Evolutionary conservation across 1,284 basidiomycete species (phyloP), one percentile per base, ranked within the genome.

Genomic region (Microbotryomycetes sp.): DNA sequence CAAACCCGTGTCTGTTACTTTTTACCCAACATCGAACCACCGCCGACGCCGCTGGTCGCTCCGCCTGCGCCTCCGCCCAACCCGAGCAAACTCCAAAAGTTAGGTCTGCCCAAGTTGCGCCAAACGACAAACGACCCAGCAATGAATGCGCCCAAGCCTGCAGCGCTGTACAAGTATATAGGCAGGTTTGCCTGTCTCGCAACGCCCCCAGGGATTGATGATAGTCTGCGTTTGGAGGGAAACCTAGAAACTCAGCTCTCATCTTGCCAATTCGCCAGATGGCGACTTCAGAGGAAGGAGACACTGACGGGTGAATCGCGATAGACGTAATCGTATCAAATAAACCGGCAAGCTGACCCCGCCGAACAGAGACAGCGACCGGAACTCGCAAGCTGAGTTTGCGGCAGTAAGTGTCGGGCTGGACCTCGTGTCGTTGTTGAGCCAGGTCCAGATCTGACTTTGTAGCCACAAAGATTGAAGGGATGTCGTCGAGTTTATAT

Each of bases 401-500:
- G 71, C 91, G 81, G 74, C 90, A 92, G 76, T 98, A 98, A 15
- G 93, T 90, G 73, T 97, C 94, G 45, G 94, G 94, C 76, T 98
- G 94, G 16, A 97, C 93, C 79, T 97, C 93, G 75, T 97, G 93
- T 73, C 94, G 81, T 87, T 92, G 74, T 72, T 92, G 83, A 18
- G 94, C 94, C 49, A 97, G 85, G 76, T 98, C 94, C 41, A 97
- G 81, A 75, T 98, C 94, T 7, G 91, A 92, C 78, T 98, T 98
- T 31, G 94, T 98, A 15, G 96, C 94, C n/a, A 98, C 91, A 74
- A 97, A 97, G 27, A 97, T 79, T 27, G 88, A 90, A 11, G 94
- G 93, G 74, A 96, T 89, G 74, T 91, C 86, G 75, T 97, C 91
- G 35, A 94, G 79, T 66, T 84, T 91, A 75, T 97, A 96, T 82